A percentile compares a stretch with the other conserved stretches of the same genome.
These are phyloP conservation scores for Fusarium dimerum DNA, from an alignment of 2,329 filamentous ascomycete genomes.

Conservation along the genomic window DNA sequence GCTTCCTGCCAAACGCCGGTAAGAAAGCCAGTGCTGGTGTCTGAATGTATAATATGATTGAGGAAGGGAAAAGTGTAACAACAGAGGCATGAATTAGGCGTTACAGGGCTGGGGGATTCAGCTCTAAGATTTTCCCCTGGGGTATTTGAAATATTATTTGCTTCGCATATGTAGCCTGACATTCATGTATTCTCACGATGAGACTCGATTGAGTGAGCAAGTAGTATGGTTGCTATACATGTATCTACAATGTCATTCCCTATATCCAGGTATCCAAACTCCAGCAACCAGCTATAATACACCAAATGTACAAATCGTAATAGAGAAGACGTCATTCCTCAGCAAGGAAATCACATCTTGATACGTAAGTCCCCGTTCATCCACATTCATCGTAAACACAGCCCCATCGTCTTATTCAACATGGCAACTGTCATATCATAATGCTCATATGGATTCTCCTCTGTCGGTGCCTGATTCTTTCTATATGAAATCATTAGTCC, in stretches of 20 bases:
- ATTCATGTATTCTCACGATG: not conserved
- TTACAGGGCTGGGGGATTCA: slow-evolving; percentile 16
- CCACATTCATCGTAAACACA: slow-evolving; percentile 53
- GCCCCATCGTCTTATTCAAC: slow-evolving; percentile 72
- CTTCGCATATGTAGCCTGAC: slow-evolving; percentile 1
- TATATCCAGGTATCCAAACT: no score
- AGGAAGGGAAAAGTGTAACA: slow-evolving; percentile 2
- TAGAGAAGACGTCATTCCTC: not conserved
- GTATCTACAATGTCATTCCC: not conserved
- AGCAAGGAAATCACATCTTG: not conserved
- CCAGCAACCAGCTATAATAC: slow-evolving; percentile 3
- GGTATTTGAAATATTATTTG: not conserved
- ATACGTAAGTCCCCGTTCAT: not conserved
- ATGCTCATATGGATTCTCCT: slow-evolving; percentile 48
- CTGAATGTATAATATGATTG: slow-evolving; percentile 5
- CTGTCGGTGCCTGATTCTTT: slow-evolving; percentile 1
- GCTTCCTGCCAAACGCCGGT: slow-evolving; percentile 18
- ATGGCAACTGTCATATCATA: slow-evolving; percentile 71
- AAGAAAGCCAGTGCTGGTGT: slow-evolving; percentile 12
- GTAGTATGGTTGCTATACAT: not conserved
- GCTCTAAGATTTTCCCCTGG: slow-evolving; percentile 9
- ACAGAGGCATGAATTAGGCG: slow-evolving; percentile 20
- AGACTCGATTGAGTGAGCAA: not conserved
- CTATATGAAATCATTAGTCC: not conserved
- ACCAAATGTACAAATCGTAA: slow-evolving; percentile 8